These are phyloP conservation scores for Elongisporangium anandrum DNA, from an alignment of 352 stramenopile species.

Conservation along the genomic window DNA sequence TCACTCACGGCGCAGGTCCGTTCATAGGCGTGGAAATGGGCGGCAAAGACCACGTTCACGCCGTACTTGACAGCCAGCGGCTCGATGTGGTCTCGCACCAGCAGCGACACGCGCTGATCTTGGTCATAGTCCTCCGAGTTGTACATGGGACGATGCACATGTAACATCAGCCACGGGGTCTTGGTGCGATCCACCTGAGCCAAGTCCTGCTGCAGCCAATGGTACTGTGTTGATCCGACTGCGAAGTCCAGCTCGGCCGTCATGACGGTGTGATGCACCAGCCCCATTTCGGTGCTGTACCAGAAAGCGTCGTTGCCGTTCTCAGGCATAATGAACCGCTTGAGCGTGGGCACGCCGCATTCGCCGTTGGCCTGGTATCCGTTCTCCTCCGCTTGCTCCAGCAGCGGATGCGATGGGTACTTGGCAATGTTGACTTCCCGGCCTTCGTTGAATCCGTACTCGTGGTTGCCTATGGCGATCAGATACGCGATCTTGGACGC, in stretches of 20 bases:
- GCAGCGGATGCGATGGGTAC: constrained; percentile 23
- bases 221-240: constrained; percentile 29
- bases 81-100: constrained; percentile 42
- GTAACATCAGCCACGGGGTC: constrained; percentile 57
- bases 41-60: constrained; percentile 55
- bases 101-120: constrained; percentile 9
- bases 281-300: constrained; percentile 56
- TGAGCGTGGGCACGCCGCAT: constrained; percentile 75
- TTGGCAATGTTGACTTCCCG: constrained; percentile 16
- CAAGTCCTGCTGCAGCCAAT: constrained; percentile 52
- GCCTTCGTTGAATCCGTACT: constrained; percentile 46
- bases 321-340: constrained; percentile 72
- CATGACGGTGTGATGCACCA: constrained; percentile 50
- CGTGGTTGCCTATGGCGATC: constrained; percentile 57
- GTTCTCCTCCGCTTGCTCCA: constrained; percentile 25
- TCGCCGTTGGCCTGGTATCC: constrained; percentile 69
- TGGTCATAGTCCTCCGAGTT: constrained; percentile 34
- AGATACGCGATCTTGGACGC: constrained; percentile 75
- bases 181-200: constrained; percentile 38
- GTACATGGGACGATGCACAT: constrained; percentile 61
- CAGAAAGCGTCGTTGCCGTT: constrained; percentile 54
- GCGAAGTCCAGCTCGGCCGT: constrained; percentile 56
- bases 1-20: constrained; percentile 55
- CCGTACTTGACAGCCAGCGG: constrained; percentile 35
- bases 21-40: constrained; percentile 62